Evolutionary conservation across 2,329 filamentous ascomycete genomes (phyloP), one percentile per base, ranked within the genome.

Genomic region (Lecanicillium sp.): DNA sequence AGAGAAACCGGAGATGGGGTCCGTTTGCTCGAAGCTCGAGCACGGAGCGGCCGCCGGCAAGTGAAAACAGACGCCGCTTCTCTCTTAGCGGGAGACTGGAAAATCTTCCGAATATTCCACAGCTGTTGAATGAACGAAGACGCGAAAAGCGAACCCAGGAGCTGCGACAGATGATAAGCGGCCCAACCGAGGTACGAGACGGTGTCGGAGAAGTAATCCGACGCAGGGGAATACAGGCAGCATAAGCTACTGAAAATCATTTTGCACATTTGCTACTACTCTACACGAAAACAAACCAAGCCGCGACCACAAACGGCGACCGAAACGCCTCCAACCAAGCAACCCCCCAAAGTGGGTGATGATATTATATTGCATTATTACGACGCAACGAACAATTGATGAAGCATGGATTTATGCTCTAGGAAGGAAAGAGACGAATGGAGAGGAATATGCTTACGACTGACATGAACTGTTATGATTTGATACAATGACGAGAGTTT

Each of bases 111-210:
- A 73, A 70, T 18, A 55, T 81, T 4, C 68, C 72, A 25, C 65
- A 72, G 13, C 66, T 69, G 34, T 49, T 81, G 13, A 79, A 72
- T 50, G 78, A 82, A 49, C 68, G 66, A 46, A 64, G 72, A 37
- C 66, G 75, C 17, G 73, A 78, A 57, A 78, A 74, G 58, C 63
- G 78, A 37, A 71, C 68, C 17, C 66, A 72, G 42, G 74, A 76
- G 50, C 61, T 82, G 38, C 66, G 77, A 7, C 62, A 70, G 46
- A 79, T 69, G 55, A 82, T 82, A 32, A 79, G 75, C 43, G 69
- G 65, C 5, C 78, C 78, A 0, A 66, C 60, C 17, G 72, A 77
- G 49, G 73, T 79, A 15, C 61, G 74, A 18, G 74, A 79, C 45
- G 73, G 74, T 4, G 71, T 79, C 3, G 72, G 68, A 12, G 74